Conservation (phyloP, 1,284 basidiomycete genomes). For the Acaromyces ingoldii region DNA sequence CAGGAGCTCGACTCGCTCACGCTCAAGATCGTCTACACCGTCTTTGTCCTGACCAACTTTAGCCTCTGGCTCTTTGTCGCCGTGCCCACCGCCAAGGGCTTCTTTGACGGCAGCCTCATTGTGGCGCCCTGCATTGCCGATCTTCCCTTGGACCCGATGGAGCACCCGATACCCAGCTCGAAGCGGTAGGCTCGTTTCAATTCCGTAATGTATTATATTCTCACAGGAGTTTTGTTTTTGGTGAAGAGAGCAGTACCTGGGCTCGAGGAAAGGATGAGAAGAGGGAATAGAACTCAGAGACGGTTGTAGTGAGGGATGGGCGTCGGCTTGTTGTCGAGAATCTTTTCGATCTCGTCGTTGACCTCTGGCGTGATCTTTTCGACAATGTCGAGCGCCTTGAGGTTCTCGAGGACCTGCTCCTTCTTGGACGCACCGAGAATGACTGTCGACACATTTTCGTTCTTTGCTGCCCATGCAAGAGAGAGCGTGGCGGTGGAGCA, state of each 20-base stretch:
- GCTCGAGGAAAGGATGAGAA: no score
- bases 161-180: neutral
- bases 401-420: slow-evolving; percentile 64
- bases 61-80: slow-evolving; percentile 29
- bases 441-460: slow-evolving; percentile 61
- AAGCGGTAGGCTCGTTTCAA: no score
- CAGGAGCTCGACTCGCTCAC: slow-evolving; percentile 30
- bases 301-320: slow-evolving; percentile 19
- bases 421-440: slow-evolving; percentile 60
- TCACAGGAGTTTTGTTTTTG: no score
- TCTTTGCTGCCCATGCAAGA: slow-evolving; percentile 69
- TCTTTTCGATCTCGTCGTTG: slow-evolving; percentile 33
- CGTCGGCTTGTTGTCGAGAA: slow-evolving; percentile 37
- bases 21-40: slow-evolving; percentile 34
- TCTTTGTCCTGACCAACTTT: slow-evolving; percentile 22
- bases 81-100: slow-evolving; percentile 33
- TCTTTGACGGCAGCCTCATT: slow-evolving; percentile 28
- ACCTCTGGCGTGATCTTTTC: slow-evolving; percentile 40
- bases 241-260: no score
- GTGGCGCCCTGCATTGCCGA: slow-evolving; percentile 35
- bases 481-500: slow-evolving; percentile 64
- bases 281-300: no score
- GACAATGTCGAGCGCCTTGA: slow-evolving; percentile 57
- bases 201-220: no score
- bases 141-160: neutral